Evolutionary conservation across 169 alveolate genomes (phyloP).

Genomic region (Plasmodium cynomolgi): DNA sequence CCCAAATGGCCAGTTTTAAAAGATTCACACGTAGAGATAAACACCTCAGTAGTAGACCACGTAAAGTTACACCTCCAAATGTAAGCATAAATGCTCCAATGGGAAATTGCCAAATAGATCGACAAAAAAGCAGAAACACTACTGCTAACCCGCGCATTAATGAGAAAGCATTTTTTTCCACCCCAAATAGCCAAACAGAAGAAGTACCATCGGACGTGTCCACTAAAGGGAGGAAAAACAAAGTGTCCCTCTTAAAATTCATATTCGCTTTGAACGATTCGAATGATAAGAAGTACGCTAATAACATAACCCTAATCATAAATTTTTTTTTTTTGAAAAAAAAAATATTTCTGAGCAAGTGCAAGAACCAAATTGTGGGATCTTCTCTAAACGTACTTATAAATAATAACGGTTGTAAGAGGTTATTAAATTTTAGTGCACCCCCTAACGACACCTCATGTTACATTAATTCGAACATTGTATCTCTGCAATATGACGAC

Average conservation of each 20-base stretch:
- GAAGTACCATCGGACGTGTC: not conserved
- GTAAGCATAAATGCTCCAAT: not conserved
- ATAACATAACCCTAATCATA: conserved; percentile 29
- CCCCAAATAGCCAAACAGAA: not conserved
- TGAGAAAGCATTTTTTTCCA: not conserved
- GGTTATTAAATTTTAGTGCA: conserved; percentile 6
- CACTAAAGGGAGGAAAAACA: not conserved
- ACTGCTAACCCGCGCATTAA: not conserved
- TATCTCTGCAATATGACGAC: conserved; percentile 1
- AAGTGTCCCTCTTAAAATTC: conserved; percentile 30
- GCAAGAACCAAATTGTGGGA: conserved; percentile 20
- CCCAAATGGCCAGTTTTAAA: not conserved
- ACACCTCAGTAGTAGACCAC: not conserved
- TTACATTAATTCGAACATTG: conserved; percentile 49
- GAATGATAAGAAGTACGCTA: not conserved
- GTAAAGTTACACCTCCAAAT: not conserved
- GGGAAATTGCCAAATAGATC: not conserved
- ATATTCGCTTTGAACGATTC: conserved; percentile 47
- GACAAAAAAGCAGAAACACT: not conserved
- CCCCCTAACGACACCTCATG: not conserved
- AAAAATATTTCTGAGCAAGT: conserved; percentile 19
- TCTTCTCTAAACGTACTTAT: conserved; percentile 35
- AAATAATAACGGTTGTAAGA: conserved; percentile 20
- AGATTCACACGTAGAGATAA: not conserved
- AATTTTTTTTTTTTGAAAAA: conserved; percentile 33